These are phyloP conservation scores for Paraphaeosphaeria sporulosa DNA, from an alignment of 2,329 filamentous ascomycete genomes.

Conservation along the genomic window DNA sequence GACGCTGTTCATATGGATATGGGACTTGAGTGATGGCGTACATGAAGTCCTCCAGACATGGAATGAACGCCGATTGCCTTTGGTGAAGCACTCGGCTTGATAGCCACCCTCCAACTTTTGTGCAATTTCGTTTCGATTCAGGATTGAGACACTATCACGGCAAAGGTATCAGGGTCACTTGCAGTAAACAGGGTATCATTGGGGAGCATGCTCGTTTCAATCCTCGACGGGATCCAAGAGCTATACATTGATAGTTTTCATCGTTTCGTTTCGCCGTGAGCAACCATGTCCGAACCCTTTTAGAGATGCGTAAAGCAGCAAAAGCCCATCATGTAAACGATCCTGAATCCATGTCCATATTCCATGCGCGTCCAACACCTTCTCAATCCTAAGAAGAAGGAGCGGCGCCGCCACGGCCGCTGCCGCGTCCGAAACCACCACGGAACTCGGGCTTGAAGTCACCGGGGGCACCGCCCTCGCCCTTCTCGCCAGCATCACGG, in stretches of 20 bases:
- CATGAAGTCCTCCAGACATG: not conserved
- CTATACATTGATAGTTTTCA: constrained; percentile 48
- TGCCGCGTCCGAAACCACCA: constrained; percentile 52
- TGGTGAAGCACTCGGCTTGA: not conserved
- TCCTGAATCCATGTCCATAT: constrained; percentile 28
- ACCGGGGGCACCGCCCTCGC: constrained; percentile 49
- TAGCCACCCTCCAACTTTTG: too few relatives aligned
- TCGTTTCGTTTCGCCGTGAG: constrained; percentile 48
- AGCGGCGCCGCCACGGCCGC: constrained; percentile 48
- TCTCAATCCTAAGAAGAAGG: constrained; percentile 45
- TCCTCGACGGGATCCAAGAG: constrained; percentile 36
- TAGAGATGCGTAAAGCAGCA: constrained; percentile 38
- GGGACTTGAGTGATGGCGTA: too few relatives aligned
- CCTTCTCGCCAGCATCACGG: constrained; percentile 71
- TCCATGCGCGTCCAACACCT: constrained; percentile 31
- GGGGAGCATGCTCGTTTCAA: constrained; percentile 38
- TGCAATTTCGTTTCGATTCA: too few relatives aligned
- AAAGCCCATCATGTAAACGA: constrained; percentile 37
- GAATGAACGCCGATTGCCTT: not conserved
- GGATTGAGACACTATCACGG: too few relatives aligned
- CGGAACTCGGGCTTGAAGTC: constrained; percentile 55
- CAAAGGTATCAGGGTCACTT: constrained; percentile 24
- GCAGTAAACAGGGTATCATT: constrained; percentile 48
- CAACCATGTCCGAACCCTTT: constrained; percentile 44
- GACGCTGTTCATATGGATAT: too few relatives aligned